Conservation (phyloP, 768 basidiomycete species). For the Mrakia gelida region DNA sequence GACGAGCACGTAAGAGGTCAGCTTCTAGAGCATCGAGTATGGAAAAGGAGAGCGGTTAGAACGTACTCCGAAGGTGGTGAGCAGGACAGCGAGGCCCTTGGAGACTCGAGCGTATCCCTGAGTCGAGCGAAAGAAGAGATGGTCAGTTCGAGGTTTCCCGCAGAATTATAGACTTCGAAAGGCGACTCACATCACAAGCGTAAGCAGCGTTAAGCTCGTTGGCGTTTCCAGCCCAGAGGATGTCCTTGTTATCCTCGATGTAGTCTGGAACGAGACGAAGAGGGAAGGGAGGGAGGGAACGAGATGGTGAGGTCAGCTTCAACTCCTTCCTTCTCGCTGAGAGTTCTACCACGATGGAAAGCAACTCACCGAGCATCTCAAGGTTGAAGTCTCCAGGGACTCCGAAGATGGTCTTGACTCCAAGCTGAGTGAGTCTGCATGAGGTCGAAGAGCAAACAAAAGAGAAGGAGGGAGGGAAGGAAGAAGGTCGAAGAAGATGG, state of each 20-base stretch:
- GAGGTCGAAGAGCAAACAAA: neutral
- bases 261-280: conserved; percentile 43
- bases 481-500: neutral
- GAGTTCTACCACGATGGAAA: too few species aligned
- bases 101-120: conserved; percentile 78
- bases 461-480: neutral
- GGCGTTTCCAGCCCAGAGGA: conserved; percentile 79
- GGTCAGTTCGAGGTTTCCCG: neutral
- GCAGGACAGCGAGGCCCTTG: conserved; percentile 57
- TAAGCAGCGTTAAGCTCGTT: conserved; percentile 71
- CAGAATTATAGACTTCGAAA: neutral
- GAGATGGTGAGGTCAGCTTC: conserved; percentile 1
- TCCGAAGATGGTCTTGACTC: conserved; percentile 31
- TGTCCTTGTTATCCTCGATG: conserved; percentile 69
- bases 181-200: conserved; percentile 60
- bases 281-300: neutral
- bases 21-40: neutral
- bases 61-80: conserved; percentile 72
- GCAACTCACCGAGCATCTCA: conserved; percentile 48
- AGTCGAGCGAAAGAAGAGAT: neutral
- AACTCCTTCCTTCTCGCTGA: neutral
- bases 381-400: conserved; percentile 86
- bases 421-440: conserved; percentile 25
- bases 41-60: too few species aligned
- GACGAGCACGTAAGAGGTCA: neutral